Evolutionary conservation across 306 rosid species (phyloP), one percentile per base, ranked within the genome.

Genomic region (Glycine tomentella): DNA sequence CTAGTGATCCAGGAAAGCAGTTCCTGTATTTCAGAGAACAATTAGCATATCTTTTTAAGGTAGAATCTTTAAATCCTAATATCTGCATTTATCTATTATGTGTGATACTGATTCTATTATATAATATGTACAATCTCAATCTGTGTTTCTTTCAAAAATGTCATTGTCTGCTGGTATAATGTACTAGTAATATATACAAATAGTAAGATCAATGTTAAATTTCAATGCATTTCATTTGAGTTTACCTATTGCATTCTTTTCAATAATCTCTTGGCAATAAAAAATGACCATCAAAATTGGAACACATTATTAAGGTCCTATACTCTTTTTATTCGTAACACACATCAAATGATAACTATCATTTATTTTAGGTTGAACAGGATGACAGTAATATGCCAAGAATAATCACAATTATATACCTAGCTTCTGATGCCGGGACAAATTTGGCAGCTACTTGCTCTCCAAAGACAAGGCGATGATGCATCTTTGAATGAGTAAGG

Each of bases 1-100:
- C 98, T 74, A 95, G 62, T 11, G 99, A 95, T 81, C 98, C 98
- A 14, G 98, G 99, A 79, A 79, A 79, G 82, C 99, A 95, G 51
- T 93, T 91, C 73, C 99, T 93, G 90, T 92, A 84, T 36, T 84
- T 81, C 9, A 76, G 11, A 56, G 31, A 55, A 68, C 69, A 53
- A 11, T 25, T 62, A 75, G 38, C 15, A 69, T 31, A 36, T 51
- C 57, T 69, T 49, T 8, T 51, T 42, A 3, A 69, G 42, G 15
- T 45, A 15, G 16, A 33, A 63, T n/a, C 56, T 16, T 73, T 36
- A 52, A 52, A 52, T 40, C 61, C 44, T 3, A 48, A 31, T 8
- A 36, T 44, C 33, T 58, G 65, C 7, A 16, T 67, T 25, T 46
- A 46, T 51, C 70, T 20, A 77, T 31, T 52, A 56, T 56, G n/a